phyloP scores from a whole-genome alignment of 768 basidiomycete genomes.

The Holtermanniella nyarrowii region DNA sequence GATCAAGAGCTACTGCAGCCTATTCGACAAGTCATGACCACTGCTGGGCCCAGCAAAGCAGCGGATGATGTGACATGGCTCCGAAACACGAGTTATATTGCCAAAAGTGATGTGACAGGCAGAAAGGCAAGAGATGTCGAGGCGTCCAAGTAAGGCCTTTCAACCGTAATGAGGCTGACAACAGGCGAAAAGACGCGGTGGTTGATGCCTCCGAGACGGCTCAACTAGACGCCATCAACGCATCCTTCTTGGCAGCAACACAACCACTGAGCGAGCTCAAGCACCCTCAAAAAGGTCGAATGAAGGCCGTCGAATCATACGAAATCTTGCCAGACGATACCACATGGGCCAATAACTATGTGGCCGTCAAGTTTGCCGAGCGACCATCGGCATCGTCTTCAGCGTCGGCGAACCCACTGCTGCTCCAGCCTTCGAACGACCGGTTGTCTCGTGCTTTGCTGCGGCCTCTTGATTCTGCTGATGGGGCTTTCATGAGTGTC shows the following conservation, averaged over 20 bases:
- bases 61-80: conserved; percentile 72
- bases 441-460: conserved; percentile 22
- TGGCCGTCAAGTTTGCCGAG: conserved; percentile 32
- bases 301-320: conserved; percentile 26
- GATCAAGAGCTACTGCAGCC: conserved; percentile 56
- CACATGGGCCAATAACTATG: conserved; percentile 23
- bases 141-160: neutral
- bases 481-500: conserved; percentile 26
- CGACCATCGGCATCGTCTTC: conserved; percentile 26
- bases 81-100: conserved; percentile 79
- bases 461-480: conserved; percentile 24
- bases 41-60: conserved; percentile 39
- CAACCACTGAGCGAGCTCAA: conserved; percentile 10
- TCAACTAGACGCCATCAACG: conserved; percentile 35
- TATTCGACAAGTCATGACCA: conserved; percentile 5
- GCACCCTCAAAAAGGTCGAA: conserved; percentile 22
- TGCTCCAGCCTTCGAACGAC: conserved; percentile 14
- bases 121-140: neutral
- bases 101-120: conserved; percentile 2
- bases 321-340: conserved; percentile 35
- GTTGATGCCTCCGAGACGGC: conserved; percentile 37
- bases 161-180: conserved; percentile 9
- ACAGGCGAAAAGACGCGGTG: conserved; percentile 11
- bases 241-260: conserved; percentile 19
- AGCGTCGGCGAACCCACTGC: conserved; percentile 8